Conservation (phyloP, 1,284 basidiomycete species). For the Stygiomarasmius scandens region DNA sequence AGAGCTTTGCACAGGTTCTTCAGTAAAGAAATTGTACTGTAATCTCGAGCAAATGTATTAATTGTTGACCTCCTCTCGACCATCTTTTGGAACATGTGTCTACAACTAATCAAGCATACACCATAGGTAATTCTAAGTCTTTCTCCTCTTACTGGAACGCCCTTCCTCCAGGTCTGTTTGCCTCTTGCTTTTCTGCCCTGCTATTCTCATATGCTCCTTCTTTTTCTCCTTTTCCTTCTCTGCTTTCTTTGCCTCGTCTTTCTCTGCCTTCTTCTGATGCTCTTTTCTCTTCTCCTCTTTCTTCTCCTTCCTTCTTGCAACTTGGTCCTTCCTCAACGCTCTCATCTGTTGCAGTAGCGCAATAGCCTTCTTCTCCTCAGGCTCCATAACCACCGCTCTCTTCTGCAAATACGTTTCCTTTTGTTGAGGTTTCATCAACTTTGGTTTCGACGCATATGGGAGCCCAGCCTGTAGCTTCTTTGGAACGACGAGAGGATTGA, state of each 20-base stretch:
- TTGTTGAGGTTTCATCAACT: slow-evolving; percentile 75
- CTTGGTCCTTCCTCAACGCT: slow-evolving; percentile 89
- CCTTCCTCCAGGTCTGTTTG: slow-evolving; percentile 63
- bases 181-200: slow-evolving; percentile 75
- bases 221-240: slow-evolving; percentile 82
- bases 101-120: too few relatives aligned
- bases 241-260: slow-evolving; percentile 65
- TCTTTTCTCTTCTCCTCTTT: slow-evolving; percentile 72
- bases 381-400: slow-evolving; percentile 92
- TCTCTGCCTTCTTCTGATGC: slow-evolving; percentile 69
- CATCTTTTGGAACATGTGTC: too few relatives aligned
- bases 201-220: slow-evolving; percentile 76
- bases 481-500: slow-evolving; percentile 90
- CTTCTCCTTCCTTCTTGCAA: slow-evolving; percentile 78
- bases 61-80: too few relatives aligned
- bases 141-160: slow-evolving; percentile 52
- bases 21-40: too few relatives aligned
- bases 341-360: slow-evolving; percentile 95
- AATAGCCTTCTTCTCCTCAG: slow-evolving; percentile 92
- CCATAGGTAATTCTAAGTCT: slow-evolving; percentile 25
- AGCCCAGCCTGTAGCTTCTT: slow-evolving; percentile 87
- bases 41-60: too few relatives aligned
- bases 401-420: slow-evolving; percentile 86
- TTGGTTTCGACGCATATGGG: slow-evolving; percentile 93
- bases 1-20: slow-evolving; percentile 40